Conservation (phyloP, 352 stramenopile genomes). For the Globisporangium cylindrosporum region DNA sequence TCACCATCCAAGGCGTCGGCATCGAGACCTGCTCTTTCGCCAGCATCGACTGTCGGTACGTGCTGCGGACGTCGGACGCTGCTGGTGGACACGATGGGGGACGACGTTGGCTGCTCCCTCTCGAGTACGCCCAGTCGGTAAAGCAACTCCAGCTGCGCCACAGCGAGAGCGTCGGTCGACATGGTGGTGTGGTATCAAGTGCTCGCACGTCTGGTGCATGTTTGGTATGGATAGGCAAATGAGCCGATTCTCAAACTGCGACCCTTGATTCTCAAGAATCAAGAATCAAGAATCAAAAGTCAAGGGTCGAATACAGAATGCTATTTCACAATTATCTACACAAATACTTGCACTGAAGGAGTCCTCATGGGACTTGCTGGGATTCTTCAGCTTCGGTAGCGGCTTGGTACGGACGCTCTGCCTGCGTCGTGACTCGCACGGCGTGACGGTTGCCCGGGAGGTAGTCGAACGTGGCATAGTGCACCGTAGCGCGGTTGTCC, state of each 20-base stretch:
- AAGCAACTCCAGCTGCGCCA: constrained; percentile 49
- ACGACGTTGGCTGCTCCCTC: constrained; percentile 14
- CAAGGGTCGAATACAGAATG: too few relatives aligned
- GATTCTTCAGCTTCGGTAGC: neutral
- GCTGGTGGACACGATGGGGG: neutral
- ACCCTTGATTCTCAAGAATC: too few relatives aligned
- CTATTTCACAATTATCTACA: too few relatives aligned
- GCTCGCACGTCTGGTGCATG: neutral
- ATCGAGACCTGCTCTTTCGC: neutral
- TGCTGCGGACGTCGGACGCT: neutral
- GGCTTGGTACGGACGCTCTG: constrained; percentile 28
- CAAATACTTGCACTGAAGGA: neutral
- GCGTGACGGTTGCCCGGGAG: constrained; percentile 35
- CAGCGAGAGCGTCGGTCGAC: constrained; percentile 20
- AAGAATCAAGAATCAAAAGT: too few relatives aligned
- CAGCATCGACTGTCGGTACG: too few relatives aligned
- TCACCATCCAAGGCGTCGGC: neutral
- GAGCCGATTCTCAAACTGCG: too few relatives aligned
- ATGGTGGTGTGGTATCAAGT: neutral
- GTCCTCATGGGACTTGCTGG: neutral
- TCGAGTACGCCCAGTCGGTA: constrained; percentile 46
- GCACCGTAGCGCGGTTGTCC: constrained; percentile 27
- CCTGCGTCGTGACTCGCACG: constrained; percentile 30
- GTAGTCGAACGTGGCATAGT: constrained; percentile 39
- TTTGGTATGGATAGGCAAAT: too few relatives aligned